phyloP scores from a whole-genome alignment of 2,329 filamentous ascomycete species.

The Cladosporium sp. region DNA sequence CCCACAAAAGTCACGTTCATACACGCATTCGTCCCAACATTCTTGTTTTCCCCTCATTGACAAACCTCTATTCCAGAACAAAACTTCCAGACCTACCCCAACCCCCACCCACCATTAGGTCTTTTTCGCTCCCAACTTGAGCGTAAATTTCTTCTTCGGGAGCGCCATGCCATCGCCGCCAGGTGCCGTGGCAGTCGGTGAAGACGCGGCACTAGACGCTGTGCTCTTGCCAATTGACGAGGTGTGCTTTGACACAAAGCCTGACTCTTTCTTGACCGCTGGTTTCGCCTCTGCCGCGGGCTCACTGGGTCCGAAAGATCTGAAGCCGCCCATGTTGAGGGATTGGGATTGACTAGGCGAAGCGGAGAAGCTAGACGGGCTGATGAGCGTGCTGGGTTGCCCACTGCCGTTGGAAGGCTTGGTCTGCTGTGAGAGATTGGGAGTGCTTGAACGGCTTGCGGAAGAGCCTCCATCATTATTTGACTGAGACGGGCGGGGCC shows the following conservation, averaged over 20 bases:
- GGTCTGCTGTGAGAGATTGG: background rate
- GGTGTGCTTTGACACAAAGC: background rate
- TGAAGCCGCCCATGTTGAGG: conserved; percentile 26
- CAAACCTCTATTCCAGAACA: too few relatives aligned
- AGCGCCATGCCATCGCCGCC: conserved; percentile 3
- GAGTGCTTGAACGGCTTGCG: background rate
- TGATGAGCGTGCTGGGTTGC: conserved; percentile 9
- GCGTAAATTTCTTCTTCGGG: conserved; percentile 25
- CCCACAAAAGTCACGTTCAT: too few relatives aligned
- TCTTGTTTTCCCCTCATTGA: too few relatives aligned
- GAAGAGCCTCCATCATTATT: background rate
- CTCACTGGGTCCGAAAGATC: conserved; percentile 18
- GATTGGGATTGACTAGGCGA: conserved; percentile 15
- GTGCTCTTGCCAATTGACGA: background rate
- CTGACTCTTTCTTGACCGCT: background rate
- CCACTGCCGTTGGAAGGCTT: conserved; percentile 7
- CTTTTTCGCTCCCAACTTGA: conserved; percentile 20
- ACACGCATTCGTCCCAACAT: too few relatives aligned
- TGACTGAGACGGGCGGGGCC: background rate
- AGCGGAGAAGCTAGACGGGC: conserved; percentile 15
- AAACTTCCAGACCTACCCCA: too few relatives aligned
- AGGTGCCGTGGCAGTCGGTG: background rate
- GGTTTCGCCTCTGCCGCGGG: background rate
- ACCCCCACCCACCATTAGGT: background rate
- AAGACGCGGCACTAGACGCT: conserved; percentile 6